These are phyloP conservation scores for Dryadomyces quercus-mongolicae DNA, from an alignment of 2,329 filamentous ascomycete species.

Conservation along the genomic window DNA sequence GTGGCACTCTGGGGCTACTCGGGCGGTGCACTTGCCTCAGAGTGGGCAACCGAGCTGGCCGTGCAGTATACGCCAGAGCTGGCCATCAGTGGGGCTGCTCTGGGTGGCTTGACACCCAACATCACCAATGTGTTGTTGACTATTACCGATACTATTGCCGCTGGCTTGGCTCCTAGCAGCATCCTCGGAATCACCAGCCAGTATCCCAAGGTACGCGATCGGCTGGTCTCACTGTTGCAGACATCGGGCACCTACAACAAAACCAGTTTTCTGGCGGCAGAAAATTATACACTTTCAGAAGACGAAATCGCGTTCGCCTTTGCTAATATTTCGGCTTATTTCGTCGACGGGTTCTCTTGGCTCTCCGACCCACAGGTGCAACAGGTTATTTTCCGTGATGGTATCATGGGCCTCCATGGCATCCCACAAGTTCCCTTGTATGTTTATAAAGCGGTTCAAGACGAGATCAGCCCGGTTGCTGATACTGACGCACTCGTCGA, in stretches of 20 bases:
- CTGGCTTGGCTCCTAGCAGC: conserved; percentile 22
- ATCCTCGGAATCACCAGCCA: conserved; percentile 21
- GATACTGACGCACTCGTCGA: no score
- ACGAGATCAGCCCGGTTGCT: no score
- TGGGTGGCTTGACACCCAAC: conserved; percentile 31
- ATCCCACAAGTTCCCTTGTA: conserved; percentile 31
- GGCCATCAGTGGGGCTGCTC: conserved; percentile 19
- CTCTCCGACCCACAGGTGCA: conserved; percentile 18
- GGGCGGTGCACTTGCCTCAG: conserved; percentile 32
- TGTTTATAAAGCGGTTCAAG: conserved; percentile 26
- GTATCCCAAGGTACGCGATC: conserved; percentile 17
- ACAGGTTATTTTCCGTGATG: conserved; percentile 17
- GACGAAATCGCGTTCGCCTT: conserved; percentile 18
- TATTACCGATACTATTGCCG: conserved; percentile 19
- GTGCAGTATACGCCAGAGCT: conserved; percentile 33
- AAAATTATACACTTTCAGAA: conserved; percentile 7
- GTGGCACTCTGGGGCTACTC: conserved; percentile 39
- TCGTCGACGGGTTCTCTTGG: conserved; percentile 28
- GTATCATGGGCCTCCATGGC: conserved; percentile 21
- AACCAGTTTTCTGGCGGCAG: conserved; percentile 18
- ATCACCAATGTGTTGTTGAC: conserved; percentile 19
- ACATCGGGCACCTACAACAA: conserved; percentile 19
- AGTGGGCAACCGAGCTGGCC: conserved; percentile 34
- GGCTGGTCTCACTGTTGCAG: conserved; percentile 16
- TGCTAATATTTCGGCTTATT: conserved; percentile 17